Evolutionary conservation across 495 filamentous ascomycete species (phyloP), one percentile per base, ranked within the genome.

Genomic region (Amphirosellinia nigrospora): DNA sequence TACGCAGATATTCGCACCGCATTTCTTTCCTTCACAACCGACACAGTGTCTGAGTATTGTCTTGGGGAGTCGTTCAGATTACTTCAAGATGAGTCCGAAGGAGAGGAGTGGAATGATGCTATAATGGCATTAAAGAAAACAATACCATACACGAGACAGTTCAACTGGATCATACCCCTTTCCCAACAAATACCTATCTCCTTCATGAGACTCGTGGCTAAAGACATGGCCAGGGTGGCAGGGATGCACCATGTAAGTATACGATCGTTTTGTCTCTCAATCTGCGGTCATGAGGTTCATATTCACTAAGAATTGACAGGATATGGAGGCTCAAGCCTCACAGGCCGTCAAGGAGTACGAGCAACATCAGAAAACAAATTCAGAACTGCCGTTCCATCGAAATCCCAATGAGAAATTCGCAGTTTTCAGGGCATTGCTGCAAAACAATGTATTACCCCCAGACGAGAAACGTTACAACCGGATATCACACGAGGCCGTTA

Each of bases 171-270:
- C 1, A 67, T 67, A 41, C 39, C 64, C 6, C 36, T 67, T 28
- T 67, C 64, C 10, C 64, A 67, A 11, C 58, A 32, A 16, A 45
- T 67, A 19, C 64, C 64, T 23, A 0, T 45, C 21, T 34, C 50
- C 6, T n/a, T 67, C 15, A 59, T 67, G 64, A 46, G 30, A 21
- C 8, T 9, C 10, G 38, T 67, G 16, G 30, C 64, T 45, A 26
- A 10, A 10, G 39, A 46, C 30, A 43, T 67, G 28, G 50, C 64
- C 7, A 67, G 64, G 16, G 64, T 67, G 8, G 64, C 52, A 34
- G 64, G 46, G 7, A 67, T 67, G 64, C 64, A 67, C 26, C 50
- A 58, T 58, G 64, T 67, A 59, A n/a, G n/a, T n/a, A n/a, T n/a
- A n/a, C n/a, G n/a, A n/a, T n/a, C 4, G 64, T 59, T 13, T 5